Evolutionary conservation across 768 basidiomycete species (phyloP).

Genomic region (Boletus vermiculosoides): DNA sequence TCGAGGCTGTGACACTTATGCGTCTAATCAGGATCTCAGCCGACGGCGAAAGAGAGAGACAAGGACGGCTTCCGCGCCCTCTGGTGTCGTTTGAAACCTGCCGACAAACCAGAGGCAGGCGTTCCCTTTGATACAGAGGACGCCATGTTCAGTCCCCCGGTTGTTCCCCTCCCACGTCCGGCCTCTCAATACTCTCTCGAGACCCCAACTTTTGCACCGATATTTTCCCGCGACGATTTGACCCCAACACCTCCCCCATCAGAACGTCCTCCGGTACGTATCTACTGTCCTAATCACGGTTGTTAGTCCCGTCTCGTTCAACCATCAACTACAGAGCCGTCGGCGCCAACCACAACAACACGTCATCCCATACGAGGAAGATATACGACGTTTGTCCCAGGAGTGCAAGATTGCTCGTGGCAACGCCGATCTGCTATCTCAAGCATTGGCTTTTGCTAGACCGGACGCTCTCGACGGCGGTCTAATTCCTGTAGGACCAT

Average conservation of each 20-base stretch:
- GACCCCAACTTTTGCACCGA: conserved; percentile 40
- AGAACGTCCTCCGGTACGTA: conserved; percentile 25
- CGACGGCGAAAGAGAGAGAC: conserved; percentile 29
- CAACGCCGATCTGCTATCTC: conserved; percentile 72
- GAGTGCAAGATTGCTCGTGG: conserved; percentile 83
- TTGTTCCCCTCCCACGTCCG: conserved; percentile 35
- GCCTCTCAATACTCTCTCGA: conserved; percentile 30
- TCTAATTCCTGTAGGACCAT: conserved; percentile 60
- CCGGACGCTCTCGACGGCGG: conserved; percentile 66
- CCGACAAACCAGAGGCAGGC: conserved; percentile 81
- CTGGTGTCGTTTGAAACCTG: conserved; percentile 79
- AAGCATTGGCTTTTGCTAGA: conserved; percentile 66
- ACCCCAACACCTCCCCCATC: conserved; percentile 26
- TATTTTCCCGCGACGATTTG: conserved; percentile 30
- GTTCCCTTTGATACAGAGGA: conserved; percentile 78
- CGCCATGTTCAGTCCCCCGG: conserved; percentile 73
- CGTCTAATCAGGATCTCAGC: conserved; percentile 17
- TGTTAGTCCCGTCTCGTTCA: not conserved
- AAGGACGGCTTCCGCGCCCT: conserved; percentile 63
- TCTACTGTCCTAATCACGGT: not conserved
- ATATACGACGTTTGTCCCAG: conserved; percentile 77
- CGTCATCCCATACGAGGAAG: conserved; percentile 76
- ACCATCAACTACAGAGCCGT: conserved; percentile 10
- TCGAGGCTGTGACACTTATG: not conserved
- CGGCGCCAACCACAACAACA: conserved; percentile 30